Evolutionary conservation across 352 stramenopile species (phyloP).

Genomic region (Phytophthora pistaciae): DNA sequence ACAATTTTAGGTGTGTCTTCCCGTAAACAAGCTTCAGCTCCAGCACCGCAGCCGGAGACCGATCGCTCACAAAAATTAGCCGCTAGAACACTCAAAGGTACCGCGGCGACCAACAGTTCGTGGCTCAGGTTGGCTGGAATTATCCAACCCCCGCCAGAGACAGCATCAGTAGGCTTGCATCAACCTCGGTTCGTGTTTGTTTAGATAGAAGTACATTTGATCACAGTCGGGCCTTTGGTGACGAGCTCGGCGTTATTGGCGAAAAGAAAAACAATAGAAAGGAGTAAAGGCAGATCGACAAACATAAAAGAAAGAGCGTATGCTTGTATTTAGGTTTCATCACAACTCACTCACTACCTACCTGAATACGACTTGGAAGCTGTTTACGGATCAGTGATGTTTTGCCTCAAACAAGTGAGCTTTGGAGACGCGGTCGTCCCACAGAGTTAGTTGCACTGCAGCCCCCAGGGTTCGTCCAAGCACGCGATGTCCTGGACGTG

Average conservation of each 20-base stretch:
- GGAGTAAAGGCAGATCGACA: too few species aligned
- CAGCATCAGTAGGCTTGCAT: not conserved
- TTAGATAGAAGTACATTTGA: too few species aligned
- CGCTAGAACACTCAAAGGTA: too few species aligned
- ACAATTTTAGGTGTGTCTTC: too few species aligned
- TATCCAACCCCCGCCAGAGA: too few species aligned
- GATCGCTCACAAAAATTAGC: too few species aligned
- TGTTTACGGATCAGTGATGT: not conserved
- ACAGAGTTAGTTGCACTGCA: constrained; percentile 4
- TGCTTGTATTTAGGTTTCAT: not conserved
- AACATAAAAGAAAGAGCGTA: not conserved
- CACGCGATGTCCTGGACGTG: constrained; percentile 8
- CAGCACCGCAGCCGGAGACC: too few species aligned
- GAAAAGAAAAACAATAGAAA: too few species aligned
- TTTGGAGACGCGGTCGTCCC: not conserved
- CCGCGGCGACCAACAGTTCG: too few species aligned
- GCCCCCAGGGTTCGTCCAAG: not conserved
- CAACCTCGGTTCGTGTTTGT: not conserved
- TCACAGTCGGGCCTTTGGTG: too few species aligned
- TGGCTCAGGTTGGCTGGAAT: not conserved
- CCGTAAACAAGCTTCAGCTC: too few species aligned
- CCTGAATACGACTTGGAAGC: not conserved
- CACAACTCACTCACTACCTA: not conserved
- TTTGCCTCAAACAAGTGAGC: not conserved
- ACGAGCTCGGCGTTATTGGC: not conserved